Base-by-base conservation (phyloP, 148 eudicot genomes). In the Limonium bicolor region DNA sequence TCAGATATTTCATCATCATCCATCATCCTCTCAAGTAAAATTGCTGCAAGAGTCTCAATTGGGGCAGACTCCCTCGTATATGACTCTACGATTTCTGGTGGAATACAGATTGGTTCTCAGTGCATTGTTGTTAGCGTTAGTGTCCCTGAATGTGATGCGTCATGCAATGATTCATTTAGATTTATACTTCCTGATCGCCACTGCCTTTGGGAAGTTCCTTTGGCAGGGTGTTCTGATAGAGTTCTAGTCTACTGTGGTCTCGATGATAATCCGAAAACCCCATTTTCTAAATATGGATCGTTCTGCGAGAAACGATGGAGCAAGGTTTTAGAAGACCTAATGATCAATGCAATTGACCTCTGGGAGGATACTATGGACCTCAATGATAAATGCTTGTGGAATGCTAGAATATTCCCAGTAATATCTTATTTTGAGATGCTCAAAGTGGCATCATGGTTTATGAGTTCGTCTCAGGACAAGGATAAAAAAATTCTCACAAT, bases 121-220 rank as follows among this genome's bases (percentile, higher is more conserved):
- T 75, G 85, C 45, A 67, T 90, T 36, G 86, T 90, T 56, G 85
- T 90, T 38, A 73, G 99, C 53, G 49, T 90, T 35, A 64, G 60
- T 65, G 41, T 90, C 48, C 95, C 95, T 4, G 69, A 50, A 32
- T 47, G 37, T 11, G 50, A 54, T 33, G 46, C 8, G 66, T 20
- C 41, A 10, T 20, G 42, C 29, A 42, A 56, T 39, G 60, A 67
- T 46, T 54, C 70, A 6, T 59, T 74, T 28, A 70, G 59, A 53
- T 81, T 90, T 60, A 63, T 85, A 66, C 95, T 90, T 68, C 99
- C 99, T 40, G 95, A 85, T 74, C 85, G 88, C 54, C 95, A 90
- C 73, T 85, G 99, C 56, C 70, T 90, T 39, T 90, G 99, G 99
- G 95, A 90, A 74, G 99, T 90, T 51, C 99, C 99, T 2, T 81